These are phyloP conservation scores for Nemania sp. DNA, from an alignment of 2,329 filamentous ascomycete species.

Conservation along the genomic window DNA sequence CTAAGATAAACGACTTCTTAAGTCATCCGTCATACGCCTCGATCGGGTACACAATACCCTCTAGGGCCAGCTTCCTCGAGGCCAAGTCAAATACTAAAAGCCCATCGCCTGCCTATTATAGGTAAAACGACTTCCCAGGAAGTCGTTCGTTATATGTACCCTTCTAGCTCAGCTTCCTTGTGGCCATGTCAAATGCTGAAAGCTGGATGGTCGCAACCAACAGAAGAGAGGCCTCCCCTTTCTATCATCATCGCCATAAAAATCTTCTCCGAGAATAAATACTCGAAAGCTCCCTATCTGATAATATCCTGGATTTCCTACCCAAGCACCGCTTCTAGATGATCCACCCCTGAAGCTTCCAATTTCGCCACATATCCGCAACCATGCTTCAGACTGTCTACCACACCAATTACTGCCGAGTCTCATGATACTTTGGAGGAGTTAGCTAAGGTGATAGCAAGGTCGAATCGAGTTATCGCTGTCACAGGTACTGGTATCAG, in stretches of 20 bases:
- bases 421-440: slow-evolving; percentile 9
- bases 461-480: slow-evolving; percentile 6
- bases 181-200: slow-evolving; percentile 9
- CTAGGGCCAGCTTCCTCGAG: slow-evolving; percentile 8
- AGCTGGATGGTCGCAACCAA: slow-evolving; percentile 11
- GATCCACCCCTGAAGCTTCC: slow-evolving; percentile 12
- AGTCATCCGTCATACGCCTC: slow-evolving; percentile 9
- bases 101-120: slow-evolving; percentile 10
- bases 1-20: slow-evolving; percentile 8
- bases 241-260: slow-evolving; percentile 14
- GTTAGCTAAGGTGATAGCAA: slow-evolving; percentile 13
- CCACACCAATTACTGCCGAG: slow-evolving; percentile 12
- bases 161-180: slow-evolving; percentile 10
- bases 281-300: slow-evolving; percentile 14
- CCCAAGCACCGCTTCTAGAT: slow-evolving; percentile 13
- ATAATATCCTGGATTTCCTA: slow-evolving; percentile 13
- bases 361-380: slow-evolving; percentile 8
- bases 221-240: slow-evolving; percentile 11
- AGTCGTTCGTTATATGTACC: not conserved
- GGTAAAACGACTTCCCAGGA: slow-evolving; percentile 8
- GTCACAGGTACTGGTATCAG: slow-evolving; percentile 14
- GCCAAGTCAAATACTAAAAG: slow-evolving; percentile 12
- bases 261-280: slow-evolving; percentile 15
- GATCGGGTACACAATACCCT: slow-evolving; percentile 9
- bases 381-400: slow-evolving; percentile 9